These are phyloP conservation scores for Rhizopus sp. DNA, from an alignment of 371 early-diverging fungal species.

Conservation along the genomic window DNA sequence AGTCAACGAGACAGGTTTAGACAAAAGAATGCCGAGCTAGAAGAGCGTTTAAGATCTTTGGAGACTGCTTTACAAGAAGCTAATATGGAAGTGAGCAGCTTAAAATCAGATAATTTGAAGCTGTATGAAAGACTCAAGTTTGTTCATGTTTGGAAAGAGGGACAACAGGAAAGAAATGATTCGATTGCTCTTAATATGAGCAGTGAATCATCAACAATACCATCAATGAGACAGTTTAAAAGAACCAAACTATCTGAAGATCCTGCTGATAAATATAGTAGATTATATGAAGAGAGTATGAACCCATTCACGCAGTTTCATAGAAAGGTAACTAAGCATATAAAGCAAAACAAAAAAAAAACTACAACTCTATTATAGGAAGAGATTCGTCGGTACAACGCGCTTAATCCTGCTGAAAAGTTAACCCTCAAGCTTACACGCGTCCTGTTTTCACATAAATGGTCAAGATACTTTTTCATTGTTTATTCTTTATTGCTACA, in stretches of 20 bases:
- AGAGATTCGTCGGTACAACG: slow-evolving; percentile 68
- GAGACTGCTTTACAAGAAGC: slow-evolving; percentile 67
- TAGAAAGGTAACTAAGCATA: slow-evolving; percentile 44
- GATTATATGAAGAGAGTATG: slow-evolving; percentile 81
- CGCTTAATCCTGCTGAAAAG: slow-evolving; percentile 80
- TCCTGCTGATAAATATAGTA: slow-evolving; percentile 70
- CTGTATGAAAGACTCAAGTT: slow-evolving; percentile 85
- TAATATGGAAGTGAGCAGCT: slow-evolving; percentile 60
- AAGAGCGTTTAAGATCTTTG: slow-evolving; percentile 66
- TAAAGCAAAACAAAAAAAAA: not conserved
- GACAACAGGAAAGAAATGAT: slow-evolving; percentile 29
- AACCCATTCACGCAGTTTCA: slow-evolving; percentile 91
- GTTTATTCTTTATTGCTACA: slow-evolving; percentile 76
- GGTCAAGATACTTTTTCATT: slow-evolving; percentile 73
- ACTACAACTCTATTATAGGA: slow-evolving; percentile 45
- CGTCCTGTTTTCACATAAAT: slow-evolving; percentile 72
- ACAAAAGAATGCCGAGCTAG: slow-evolving; percentile 81
- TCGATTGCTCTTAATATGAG: slow-evolving; percentile 29
- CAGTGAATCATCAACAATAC: slow-evolving; percentile 1
- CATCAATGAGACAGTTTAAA: slow-evolving; percentile 17
- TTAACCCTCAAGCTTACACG: slow-evolving; percentile 65
- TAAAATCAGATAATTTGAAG: slow-evolving; percentile 82
- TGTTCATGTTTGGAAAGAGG: slow-evolving; percentile 58
- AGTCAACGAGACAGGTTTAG: slow-evolving; percentile 90
- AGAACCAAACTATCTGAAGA: slow-evolving; percentile 33